A percentile compares a stretch with the other conserved stretches of the same genome.
phyloP scores from a whole-genome alignment of 2,329 filamentous ascomycete species.

The Neurospora sp. region DNA sequence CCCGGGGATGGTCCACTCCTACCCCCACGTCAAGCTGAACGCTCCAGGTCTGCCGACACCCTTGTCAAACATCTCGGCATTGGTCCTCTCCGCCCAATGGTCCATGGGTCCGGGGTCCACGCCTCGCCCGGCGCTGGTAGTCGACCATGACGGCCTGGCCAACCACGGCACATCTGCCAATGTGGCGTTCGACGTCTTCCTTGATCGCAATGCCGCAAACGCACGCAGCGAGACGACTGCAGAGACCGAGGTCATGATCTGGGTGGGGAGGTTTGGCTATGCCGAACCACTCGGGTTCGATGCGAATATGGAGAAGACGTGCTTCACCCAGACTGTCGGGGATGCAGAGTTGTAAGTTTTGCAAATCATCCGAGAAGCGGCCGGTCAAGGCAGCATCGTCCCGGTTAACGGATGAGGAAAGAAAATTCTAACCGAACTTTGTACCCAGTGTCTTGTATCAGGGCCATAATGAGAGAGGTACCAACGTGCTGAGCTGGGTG shows the following conservation, averaged over 20 bases:
- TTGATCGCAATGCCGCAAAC: conserved; percentile 18
- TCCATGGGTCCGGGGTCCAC: conserved; percentile 20
- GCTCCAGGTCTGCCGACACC: conserved; percentile 18
- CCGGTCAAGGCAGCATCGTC: background rate
- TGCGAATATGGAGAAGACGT: conserved; percentile 12
- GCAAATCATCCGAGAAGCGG: background rate
- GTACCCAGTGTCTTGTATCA: conserved; percentile 19
- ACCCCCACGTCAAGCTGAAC: conserved; percentile 24
- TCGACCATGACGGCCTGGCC: conserved; percentile 17
- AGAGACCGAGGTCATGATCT: conserved; percentile 25
- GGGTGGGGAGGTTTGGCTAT: conserved; percentile 21
- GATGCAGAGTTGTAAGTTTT: conserved; percentile 20
- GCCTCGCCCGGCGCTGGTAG: conserved; percentile 12
- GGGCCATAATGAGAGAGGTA: conserved; percentile 21
- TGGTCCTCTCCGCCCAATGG: conserved; percentile 21
- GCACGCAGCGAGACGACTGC: conserved; percentile 20
- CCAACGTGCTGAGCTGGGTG: conserved; percentile 24
- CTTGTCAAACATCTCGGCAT: conserved; percentile 21
- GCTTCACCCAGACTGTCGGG: conserved; percentile 18
- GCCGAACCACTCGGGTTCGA: conserved; percentile 20
- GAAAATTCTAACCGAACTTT: background rate
- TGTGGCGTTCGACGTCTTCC: conserved; percentile 25
- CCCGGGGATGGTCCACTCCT: conserved; percentile 22
- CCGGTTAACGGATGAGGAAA: background rate
- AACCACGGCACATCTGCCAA: conserved; percentile 18